Conservation (phyloP, 23 red algal species). For the Porphyridium purpureum region DNA sequence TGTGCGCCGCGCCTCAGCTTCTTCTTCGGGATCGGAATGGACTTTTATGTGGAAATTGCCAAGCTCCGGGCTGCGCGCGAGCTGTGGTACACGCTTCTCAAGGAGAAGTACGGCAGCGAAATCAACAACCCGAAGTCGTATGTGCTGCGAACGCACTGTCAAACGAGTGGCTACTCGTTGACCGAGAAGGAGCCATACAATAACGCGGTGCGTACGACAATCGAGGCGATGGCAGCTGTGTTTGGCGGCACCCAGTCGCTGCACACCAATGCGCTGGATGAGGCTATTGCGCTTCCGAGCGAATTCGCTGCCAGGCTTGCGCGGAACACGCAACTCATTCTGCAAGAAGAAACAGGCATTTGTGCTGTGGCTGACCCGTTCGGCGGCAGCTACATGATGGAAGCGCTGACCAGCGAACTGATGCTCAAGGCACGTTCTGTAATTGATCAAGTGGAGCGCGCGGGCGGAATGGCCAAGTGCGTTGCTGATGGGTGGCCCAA, state of each 20-base stretch:
- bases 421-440: constrained; percentile 4
- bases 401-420: constrained; percentile 23
- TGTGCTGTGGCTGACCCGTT: constrained; percentile 16
- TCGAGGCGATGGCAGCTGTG: constrained; percentile 23
- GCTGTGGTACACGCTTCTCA: constrained; percentile 20
- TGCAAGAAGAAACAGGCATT: constrained; percentile 24
- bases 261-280: constrained; percentile 33
- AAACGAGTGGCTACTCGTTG: constrained; percentile 24
- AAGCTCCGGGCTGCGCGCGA: constrained; percentile 28
- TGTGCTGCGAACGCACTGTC: constrained; percentile 21
- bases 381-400: constrained; percentile 34
- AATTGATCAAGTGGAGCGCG: constrained; percentile 21
- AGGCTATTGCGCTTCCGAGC: constrained; percentile 21
- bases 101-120: constrained; percentile 8
- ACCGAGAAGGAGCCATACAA: constrained; percentile 21
- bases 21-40: constrained; percentile 40
- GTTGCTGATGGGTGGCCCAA: constrained; percentile 26
- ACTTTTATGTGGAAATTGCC: constrained; percentile 30
- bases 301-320: constrained; percentile 20
- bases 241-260: constrained; percentile 29
- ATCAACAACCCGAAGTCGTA: constrained; percentile 4
- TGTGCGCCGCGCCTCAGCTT: constrained; percentile 25
- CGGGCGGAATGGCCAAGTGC: constrained; percentile 25
- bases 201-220: constrained; percentile 23
- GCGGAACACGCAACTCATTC: constrained; percentile 35